phyloP scores from a whole-genome alignment of 2,329 filamentous ascomycete species.

The Cercospora berteroae region DNA sequence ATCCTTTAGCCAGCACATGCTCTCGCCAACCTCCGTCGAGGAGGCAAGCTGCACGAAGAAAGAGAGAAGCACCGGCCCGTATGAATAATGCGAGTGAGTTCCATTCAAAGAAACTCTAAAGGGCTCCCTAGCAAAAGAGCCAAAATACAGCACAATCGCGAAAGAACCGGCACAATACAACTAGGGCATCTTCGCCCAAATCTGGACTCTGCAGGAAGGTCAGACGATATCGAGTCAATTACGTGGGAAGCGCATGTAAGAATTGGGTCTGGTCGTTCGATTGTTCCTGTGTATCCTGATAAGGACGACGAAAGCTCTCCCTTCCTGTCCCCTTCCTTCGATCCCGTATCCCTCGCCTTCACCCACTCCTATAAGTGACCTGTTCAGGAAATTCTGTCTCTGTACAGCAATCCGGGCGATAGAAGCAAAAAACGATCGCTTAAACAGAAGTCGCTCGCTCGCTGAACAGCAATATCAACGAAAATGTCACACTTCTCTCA shows the following conservation, averaged over 20 bases:
- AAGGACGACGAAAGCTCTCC: not conserved
- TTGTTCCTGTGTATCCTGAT: not conserved
- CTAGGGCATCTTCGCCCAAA: no score
- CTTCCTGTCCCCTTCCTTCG: not conserved
- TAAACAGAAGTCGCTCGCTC: not conserved
- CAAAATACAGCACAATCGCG: no score
- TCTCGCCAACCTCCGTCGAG: not conserved
- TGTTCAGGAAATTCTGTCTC: not conserved
- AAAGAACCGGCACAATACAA: no score
- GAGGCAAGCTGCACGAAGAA: not conserved
- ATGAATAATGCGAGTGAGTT: not conserved
- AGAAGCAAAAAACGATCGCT: not conserved
- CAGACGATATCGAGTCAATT: no score
- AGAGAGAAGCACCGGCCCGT: not conserved
- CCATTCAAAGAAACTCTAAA: not conserved
- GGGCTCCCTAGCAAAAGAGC: no score
- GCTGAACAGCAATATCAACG: not conserved
- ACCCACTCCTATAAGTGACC: not conserved
- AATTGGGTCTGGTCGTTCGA: not conserved
- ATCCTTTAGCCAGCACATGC: not conserved
- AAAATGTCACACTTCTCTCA: constrained; percentile 15
- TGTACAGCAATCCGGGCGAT: not conserved
- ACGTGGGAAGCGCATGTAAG: not conserved
- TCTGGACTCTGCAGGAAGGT: no score
- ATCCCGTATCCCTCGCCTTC: not conserved